Base-by-base conservation (phyloP, 1,284 basidiomycete genomes). In the Sparassis latifolia region DNA sequence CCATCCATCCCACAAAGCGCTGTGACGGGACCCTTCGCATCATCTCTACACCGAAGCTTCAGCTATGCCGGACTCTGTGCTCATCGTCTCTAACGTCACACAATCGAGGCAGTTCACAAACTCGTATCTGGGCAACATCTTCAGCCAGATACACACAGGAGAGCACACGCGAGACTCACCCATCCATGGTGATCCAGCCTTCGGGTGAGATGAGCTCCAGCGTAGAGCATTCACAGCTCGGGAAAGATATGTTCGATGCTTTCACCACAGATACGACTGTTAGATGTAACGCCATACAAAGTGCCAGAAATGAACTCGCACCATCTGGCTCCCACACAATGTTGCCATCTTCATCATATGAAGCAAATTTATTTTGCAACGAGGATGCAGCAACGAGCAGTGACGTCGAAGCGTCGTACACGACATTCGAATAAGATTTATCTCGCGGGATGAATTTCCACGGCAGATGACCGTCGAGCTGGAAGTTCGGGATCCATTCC, bases 11-110 rank as follows among this genome's bases (percentile, higher is more conserved):
- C 90, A 58, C 87, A 89, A 0, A 99, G 67, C 10, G 92, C 91
- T n/a, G 91, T 93, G 20, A 99, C 92, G 2, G 94, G 92, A 5
- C 92, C 94, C 62, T 96, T 92, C 10, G 91, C 85, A 51, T 97
- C 93, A 64, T 99, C 96, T 51, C 87, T 80, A 62, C 87, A 89
- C n/a, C 89, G 77, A 39, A 96, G 72, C 55, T 86, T 86, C 47
- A 98, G 74, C 54, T 84, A 73, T 81, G 0, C 93, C 93, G 2
- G 80, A 77, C 52, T 87, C 82, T 0, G 87, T 89, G 60, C 89
- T 90, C 41, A 82, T 69, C 1, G 92, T 92, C 68, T 97, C 92
- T 31, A 99, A 77, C 10, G 80, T 82, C 39, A 97, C 87, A 50
- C 82, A 83, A 55, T 88, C 79, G 51, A 95, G 70, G 10, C 85